Evolutionary conservation across 371 early-diverging fungal genomes (phyloP), one percentile per base, ranked within the genome.

Genomic region (Rhizomucor pusillus): DNA sequence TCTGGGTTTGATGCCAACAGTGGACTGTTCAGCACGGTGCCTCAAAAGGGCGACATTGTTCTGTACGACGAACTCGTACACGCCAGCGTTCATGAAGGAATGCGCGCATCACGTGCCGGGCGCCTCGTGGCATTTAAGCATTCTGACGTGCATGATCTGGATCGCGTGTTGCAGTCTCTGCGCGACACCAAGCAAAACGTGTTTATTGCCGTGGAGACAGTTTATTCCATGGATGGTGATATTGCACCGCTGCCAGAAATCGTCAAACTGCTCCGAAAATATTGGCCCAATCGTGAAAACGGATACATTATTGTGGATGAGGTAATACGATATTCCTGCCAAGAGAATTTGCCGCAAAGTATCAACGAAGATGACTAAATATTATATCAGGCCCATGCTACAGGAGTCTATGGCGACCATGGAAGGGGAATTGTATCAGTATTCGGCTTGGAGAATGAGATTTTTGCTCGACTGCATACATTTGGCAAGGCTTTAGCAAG

Each of bases 201-300:
- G 12, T 81, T 90, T 75, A 73, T 92, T 7, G 87, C 87, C 0
- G 84, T 90, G 7, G 91, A 91, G 71, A 67, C 85, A 5, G 79
- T 91, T 7, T 92, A 92, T 62, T 88, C 88, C 0, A 92, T 92
- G 93, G 93, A 92, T 71, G 93, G 93, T 1, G 88, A 88, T 60
- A 59, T 79, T 20, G 87, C 88, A n/a, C 89, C 88, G 1, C 59
- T 92, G 37, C 52, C 23, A 18, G 85, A 86, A 40, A 79, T 92
- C 9, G 80, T 85, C 1, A 66, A 66, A 33, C 48, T 81, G 0
- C 18, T 87, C n/a, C 69, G 59, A 45, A 66, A 73, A 22, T 73
- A 62, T 55, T 69, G 65, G 77, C 73, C 58, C 5, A 47, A 71
- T 12, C 63, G 59, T n/a, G 77, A 76, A 36, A 79, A 82, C 50